Evolutionary conservation across 2,329 filamentous ascomycete genomes (phyloP), one percentile per base, ranked within the genome.

Genomic region (Tolypocladium guangdongense): DNA sequence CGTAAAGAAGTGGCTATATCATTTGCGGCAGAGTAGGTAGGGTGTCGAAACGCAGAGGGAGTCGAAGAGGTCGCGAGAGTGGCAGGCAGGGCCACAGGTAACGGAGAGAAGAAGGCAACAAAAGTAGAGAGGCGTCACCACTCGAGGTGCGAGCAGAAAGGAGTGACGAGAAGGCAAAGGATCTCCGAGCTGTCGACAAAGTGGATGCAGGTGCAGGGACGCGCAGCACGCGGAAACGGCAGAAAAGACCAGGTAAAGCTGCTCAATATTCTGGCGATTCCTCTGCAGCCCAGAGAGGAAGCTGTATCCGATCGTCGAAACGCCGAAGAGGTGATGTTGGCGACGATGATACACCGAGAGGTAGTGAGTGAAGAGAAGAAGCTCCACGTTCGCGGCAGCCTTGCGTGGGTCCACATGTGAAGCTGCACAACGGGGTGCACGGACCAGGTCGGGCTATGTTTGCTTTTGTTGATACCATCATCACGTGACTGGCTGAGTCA

Each of bases 1-100:
- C 36, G 46, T 37, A 49, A 43, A 45, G 54, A 53, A 52, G 58
- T 57, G 20, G 58, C 62, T 67, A 69, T 62, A 58, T 66, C 69
- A 71, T 71, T 67, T 60, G 66, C 57, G 62, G 58, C 53, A 33
- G 43, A 5, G 10, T 20, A 20, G 27, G 27, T 20, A 30, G 18
- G 14, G 43, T 12, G 52, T 51, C 50, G 49, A 41, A 32, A 32
- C 43, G 43, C 27, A 46, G n/a, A 33, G 10, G 32, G 43, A 10
- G 27, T 47, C 43, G 27, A 14, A 47, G 27, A 14, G 18, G 10
- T 33, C 22, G 11, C 27, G 18, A 47, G 27, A 4, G 43, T 27
- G 27, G 27, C 30, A 32, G 30, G 3, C 27, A 7, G 43, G 35
- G 41, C 27, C 18, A 5, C 18, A 4, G 18, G 8, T 20, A 7